Conservation (phyloP, 495 filamentous ascomycete genomes). For the Cercophora newfieldiana region DNA sequence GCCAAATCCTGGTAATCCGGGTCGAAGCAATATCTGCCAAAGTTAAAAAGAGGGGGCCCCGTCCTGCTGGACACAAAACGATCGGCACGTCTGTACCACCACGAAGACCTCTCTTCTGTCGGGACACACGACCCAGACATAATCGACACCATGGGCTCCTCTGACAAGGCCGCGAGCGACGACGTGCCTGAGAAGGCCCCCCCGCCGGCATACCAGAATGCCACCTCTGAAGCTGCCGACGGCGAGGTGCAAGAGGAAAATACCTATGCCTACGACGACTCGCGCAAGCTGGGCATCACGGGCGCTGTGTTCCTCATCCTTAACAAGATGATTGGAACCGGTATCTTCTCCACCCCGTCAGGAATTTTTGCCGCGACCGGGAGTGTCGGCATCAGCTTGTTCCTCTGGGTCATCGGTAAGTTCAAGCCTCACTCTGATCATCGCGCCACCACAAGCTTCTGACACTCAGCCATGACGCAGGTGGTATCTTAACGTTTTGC, state of each 20-base stretch:
- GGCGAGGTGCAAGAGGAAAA: slow-evolving; percentile 35
- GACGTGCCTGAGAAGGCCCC: slow-evolving; percentile 15
- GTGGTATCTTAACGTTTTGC: slow-evolving; percentile 35
- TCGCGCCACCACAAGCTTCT: neutral
- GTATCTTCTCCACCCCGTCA: slow-evolving; percentile 55
- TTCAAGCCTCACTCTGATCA: slow-evolving; percentile 28
- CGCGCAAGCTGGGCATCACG: slow-evolving; percentile 51
- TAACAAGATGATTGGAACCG: slow-evolving; percentile 60
- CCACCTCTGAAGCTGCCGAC: slow-evolving; percentile 10
- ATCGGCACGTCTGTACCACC: neutral
- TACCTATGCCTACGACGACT: slow-evolving; percentile 49
- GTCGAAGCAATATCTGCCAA: neutral
- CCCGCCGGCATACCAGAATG: slow-evolving; percentile 6
- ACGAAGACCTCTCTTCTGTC: neutral
- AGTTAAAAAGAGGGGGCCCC: neutral
- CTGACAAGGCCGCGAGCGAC: slow-evolving; percentile 20
- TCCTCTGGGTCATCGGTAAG: slow-evolving; percentile 38
- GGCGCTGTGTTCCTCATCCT: slow-evolving; percentile 55
- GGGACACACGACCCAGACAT: neutral
- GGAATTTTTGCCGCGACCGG: slow-evolving; percentile 49
- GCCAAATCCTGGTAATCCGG: neutral
- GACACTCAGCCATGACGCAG: neutral
- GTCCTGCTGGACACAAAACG: neutral
- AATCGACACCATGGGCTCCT: slow-evolving; percentile 21
- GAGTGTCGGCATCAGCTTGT: slow-evolving; percentile 34